These are phyloP conservation scores for Solanum sejunctum DNA, from an alignment of 257 asterid species.

Conservation along the genomic window DNA sequence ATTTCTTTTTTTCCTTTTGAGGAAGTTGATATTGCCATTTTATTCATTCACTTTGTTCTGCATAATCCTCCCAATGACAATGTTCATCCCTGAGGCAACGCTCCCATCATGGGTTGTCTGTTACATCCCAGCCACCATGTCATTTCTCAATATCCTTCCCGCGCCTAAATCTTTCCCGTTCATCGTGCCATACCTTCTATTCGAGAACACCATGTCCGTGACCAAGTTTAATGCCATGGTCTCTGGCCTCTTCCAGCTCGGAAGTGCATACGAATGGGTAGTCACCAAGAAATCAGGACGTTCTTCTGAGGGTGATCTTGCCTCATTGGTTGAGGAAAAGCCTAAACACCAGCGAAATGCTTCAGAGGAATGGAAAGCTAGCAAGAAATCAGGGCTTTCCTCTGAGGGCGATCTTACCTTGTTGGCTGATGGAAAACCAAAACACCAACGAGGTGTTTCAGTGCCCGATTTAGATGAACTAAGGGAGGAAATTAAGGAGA, in stretches of 20 bases:
- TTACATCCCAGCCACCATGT: constrained; percentile 70
- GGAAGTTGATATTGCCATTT: constrained; percentile 78
- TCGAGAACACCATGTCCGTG: constrained; percentile 94
- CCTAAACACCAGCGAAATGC: constrained; percentile 36
- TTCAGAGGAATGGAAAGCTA: constrained; percentile 30
- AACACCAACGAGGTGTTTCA: constrained; percentile 50
- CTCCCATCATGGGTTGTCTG: constrained; percentile 93
- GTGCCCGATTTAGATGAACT: constrained; percentile 63
- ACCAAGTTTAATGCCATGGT: constrained; percentile 95
- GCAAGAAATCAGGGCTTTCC: constrained; percentile 68
- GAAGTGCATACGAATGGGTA: constrained; percentile 93
- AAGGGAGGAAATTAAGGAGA: constrained; percentile 33
- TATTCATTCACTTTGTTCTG: constrained; percentile 92
- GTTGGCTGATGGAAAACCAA: constrained; percentile 32
- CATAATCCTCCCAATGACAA: constrained; percentile 84
- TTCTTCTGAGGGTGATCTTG: constrained; percentile 76
- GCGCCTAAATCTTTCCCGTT: constrained; percentile 90
- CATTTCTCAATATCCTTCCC: constrained; percentile 69
- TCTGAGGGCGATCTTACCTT: constrained; percentile 63
- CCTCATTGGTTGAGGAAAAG: constrained; percentile 37
- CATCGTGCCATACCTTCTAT: constrained; percentile 78
- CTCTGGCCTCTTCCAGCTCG: constrained; percentile 87
- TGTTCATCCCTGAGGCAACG: constrained; percentile 85
- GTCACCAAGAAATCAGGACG: constrained; percentile 89
- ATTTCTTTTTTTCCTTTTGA: constrained; percentile 61